Base-by-base conservation (phyloP, 305 asterid genomes). In the Fraxinus xanthoxyloides region DNA sequence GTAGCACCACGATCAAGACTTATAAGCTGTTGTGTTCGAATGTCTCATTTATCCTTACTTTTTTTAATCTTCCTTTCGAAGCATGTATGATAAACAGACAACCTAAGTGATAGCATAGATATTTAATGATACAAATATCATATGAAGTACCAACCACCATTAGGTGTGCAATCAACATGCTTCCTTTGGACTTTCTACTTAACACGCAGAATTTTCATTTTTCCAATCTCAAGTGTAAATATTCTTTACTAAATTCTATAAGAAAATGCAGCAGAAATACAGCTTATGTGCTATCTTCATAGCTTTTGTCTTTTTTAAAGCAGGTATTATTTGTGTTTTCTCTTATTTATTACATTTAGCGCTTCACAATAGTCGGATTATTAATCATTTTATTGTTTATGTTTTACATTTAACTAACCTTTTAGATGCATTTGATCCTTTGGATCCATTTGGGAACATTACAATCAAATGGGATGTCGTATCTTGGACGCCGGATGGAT, bases 401-500 rank as follows among this genome's bases (percentile, higher is more conserved):
- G 73, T 9, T 10, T 43, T 36, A 2, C 4, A 6, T 65, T 79
- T 31, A 23, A 28, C 73, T 67, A 19, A 80, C 13, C 0, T 24
- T 72, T 46, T 76, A 91, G 93, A 82, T 40, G 86, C 91, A 1
- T 90, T 77, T 77, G 93, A 90, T 73, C 84, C 92, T 2, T 70
- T 92, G 84, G 94, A 90, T 83, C 93, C 93, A 7, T 89, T 85
- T 31, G 96, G 96, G 75, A 92, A 92, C 85, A 83, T 92, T 10
- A 92, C 96, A 21, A 87, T 92, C 82, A 89, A 89, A 85, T 92
- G 94, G 94, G 96, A 90, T 73, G 86, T 92, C 1, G 0, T 90
- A 1, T 82, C 89, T 7, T 92, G 96, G 96, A 89, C 95, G 0
- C 63, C 93, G 0, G 97, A 93, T 75, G 97, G 95, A 59, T 90